phyloP scores from a whole-genome alignment of 2,329 filamentous ascomycete genomes.

The Fusarium sp. region DNA sequence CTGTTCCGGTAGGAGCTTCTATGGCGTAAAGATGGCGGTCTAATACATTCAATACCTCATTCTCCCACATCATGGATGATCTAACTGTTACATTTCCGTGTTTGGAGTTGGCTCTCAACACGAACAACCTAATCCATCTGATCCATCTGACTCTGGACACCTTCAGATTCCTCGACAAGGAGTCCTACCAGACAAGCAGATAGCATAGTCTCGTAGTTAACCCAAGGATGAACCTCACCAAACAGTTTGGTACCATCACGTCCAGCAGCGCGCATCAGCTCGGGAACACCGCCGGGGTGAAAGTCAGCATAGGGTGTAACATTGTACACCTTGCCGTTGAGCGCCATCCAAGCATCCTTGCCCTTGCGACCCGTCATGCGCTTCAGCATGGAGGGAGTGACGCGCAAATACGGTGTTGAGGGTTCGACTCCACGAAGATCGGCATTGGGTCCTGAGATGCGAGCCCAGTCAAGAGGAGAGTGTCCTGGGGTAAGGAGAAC shows the following conservation, averaged over 20 bases:
- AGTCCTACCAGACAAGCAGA: conserved; percentile 72
- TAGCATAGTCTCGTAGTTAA: conserved; percentile 79
- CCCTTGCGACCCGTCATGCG: conserved; percentile 84
- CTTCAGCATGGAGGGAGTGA: conserved; percentile 85
- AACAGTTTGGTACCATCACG: conserved; percentile 73
- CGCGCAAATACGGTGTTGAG: conserved; percentile 70
- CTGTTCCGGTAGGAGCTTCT: conserved; percentile 23
- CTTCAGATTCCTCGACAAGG: conserved; percentile 67
- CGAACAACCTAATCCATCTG: conserved; percentile 67
- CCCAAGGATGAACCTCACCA: conserved; percentile 76
- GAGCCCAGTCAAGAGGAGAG: conserved; percentile 96
- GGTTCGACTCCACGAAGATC: conserved; percentile 74
- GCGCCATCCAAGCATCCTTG: conserved; percentile 88
- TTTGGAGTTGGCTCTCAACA: neutral
- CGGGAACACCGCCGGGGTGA: conserved; percentile 86
- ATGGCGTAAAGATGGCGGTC: conserved; percentile 21
- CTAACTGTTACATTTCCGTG: neutral
- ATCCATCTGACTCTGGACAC: conserved; percentile 62
- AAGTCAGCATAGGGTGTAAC: conserved; percentile 89
- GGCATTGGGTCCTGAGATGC: conserved; percentile 72
- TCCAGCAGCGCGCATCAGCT: conserved; percentile 73
- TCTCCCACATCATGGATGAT: neutral
- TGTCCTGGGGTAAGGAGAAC: conserved; percentile 89
- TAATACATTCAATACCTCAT: conserved; percentile 14
- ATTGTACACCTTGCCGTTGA: conserved; percentile 94